Base-by-base conservation (phyloP, 495 filamentous ascomycete species). In the Letharia lupina region DNA sequence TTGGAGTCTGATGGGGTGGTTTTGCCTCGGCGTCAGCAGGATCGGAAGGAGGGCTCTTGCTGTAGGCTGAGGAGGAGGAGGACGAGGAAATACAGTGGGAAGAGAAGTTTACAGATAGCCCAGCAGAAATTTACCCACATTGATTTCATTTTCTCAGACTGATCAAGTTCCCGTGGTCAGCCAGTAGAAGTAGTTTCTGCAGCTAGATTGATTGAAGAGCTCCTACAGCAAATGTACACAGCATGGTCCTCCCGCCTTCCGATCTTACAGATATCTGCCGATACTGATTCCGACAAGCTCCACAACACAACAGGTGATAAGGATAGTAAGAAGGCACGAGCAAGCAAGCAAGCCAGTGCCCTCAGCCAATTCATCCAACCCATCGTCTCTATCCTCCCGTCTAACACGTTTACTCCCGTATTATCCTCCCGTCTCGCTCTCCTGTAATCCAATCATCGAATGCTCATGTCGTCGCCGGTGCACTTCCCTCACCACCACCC, bases 211-310 rank as follows among this genome's bases (percentile, higher is more conserved):
- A 54, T 54, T 23, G 28, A 54, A 31, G 12, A 54, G 11, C 13
- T 33, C n/a, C 45, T 33, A 18, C 50, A 54, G 50, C 50, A 33
- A 54, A 54, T 54, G 28, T 54, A 54, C 50, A 54, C 16, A 54
- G 11, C 50, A 16, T 11, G 15, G 12, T 54, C 50, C 23, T 33
- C 50, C 50, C 12, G 7, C 50, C 23, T 1, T 1, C 23, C 28
- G 23, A 31, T 54, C 50, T 31, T 33, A 54, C 28, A 15, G 23
- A 54, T 33, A 23, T 23, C 28, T 33, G 54, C 54, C 54, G 28
- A 57, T n/a, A 33, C 31, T 2, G 9, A 37, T 15, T 57, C 54
- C 54, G 2, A 57, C 54, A 57, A 16, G 54, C 33, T 37, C 33
- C 16, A 37, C 15, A 13, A 20, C 3, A n/a, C 5, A 57, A 31